These are phyloP conservation scores for Discostella stelligera DNA, from an alignment of 352 stramenopile species.

Conservation along the genomic window DNA sequence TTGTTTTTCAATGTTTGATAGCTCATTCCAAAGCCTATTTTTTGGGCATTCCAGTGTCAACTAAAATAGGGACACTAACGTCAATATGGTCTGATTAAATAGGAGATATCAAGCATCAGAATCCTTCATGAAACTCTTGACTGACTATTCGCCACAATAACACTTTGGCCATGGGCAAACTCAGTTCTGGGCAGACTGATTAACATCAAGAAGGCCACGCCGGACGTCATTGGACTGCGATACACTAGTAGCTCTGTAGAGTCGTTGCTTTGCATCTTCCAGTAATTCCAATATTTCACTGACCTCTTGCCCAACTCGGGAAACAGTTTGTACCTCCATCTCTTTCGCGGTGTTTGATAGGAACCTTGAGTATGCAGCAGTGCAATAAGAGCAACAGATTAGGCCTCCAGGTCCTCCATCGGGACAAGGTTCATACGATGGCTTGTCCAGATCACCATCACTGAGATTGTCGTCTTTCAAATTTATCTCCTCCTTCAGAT, in stretches of 20 bases:
- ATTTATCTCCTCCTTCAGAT: conserved; percentile 47
- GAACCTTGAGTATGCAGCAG: conserved; percentile 63
- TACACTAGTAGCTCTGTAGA: conserved; percentile 52
- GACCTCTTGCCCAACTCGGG: conserved; percentile 58
- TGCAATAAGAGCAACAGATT: conserved; percentile 74
- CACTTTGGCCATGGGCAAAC: background rate
- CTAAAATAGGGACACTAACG: too few species aligned
- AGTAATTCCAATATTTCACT: conserved; percentile 76
- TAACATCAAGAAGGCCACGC: conserved; percentile 35
- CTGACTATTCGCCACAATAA: too few species aligned
- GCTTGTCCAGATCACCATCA: conserved; percentile 19
- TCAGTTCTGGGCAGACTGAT: conserved; percentile 9
- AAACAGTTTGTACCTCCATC: conserved; percentile 69
- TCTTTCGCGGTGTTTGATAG: conserved; percentile 63
- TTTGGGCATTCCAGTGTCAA: too few species aligned
- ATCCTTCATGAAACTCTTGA: too few species aligned
- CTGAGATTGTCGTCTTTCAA: conserved; percentile 17
- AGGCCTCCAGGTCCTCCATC: conserved; percentile 71
- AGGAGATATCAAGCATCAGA: too few species aligned
- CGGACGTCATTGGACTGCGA: conserved; percentile 64
- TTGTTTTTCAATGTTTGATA: too few species aligned
- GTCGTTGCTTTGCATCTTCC: conserved; percentile 63
- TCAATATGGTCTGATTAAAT: too few species aligned
- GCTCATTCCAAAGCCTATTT: too few species aligned
- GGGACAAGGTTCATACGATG: conserved; percentile 57